These are phyloP conservation scores for Exophiala bonariae DNA, from an alignment of 2,329 filamentous ascomycete species.

Conservation along the genomic window DNA sequence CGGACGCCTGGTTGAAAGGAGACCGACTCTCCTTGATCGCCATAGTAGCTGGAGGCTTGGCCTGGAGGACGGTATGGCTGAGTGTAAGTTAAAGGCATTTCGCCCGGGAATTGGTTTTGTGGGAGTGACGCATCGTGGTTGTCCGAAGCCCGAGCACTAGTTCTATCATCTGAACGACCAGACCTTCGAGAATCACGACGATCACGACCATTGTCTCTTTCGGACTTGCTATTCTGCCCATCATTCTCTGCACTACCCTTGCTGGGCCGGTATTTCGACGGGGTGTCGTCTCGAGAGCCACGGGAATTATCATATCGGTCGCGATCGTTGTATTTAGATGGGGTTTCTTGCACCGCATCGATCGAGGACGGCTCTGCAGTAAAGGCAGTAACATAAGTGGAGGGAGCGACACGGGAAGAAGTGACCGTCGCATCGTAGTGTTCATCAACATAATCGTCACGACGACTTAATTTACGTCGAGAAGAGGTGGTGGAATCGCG, in stretches of 20 bases:
- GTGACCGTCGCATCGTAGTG: conserved; percentile 1
- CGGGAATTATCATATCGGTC: not conserved
- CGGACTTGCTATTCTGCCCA: conserved; percentile 26
- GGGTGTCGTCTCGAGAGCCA: not conserved
- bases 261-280: conserved; percentile 5
- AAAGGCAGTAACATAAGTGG: not conserved
- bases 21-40: conserved; percentile 63
- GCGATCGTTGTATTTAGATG: not conserved
- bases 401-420: not conserved
- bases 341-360: not conserved
- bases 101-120: conserved; percentile 60
- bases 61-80: conserved; percentile 52
- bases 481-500: conserved; percentile 21
- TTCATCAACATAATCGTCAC: conserved; percentile 11
- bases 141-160: conserved; percentile 19
- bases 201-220: conserved; percentile 28
- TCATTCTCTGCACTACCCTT: conserved; percentile 9
- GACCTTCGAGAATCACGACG: conserved; percentile 13
- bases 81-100: conserved; percentile 49
- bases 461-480: conserved; percentile 17
- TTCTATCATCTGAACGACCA: conserved; percentile 11
- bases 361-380: not conserved
- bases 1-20: conserved; percentile 60
- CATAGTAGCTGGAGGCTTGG: conserved; percentile 62
- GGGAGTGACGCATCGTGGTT: conserved; percentile 48